Evolutionary conservation across 495 filamentous ascomycete species (phyloP), one percentile per base, ranked within the genome.

Genomic region (Bryoglossum gracile): DNA sequence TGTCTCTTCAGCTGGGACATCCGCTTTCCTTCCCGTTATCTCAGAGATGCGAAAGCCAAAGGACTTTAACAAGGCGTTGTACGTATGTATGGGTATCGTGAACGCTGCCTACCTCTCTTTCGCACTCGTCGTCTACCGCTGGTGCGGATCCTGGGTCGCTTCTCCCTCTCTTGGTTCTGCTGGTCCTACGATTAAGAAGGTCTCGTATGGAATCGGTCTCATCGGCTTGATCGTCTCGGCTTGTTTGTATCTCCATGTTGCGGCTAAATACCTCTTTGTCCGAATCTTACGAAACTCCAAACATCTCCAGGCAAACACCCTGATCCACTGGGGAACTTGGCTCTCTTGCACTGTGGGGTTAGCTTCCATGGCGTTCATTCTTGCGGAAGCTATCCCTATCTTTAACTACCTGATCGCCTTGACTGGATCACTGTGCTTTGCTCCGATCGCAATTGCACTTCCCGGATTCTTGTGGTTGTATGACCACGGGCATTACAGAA

Each of bases 81-180:
- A 73, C 52, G 60, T 78, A 42, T 78, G 86, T 4, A 83, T 87
- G 57, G 55, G 69, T 48, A 76, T 80, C 41, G 82, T 86, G 55
- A 82, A 81, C 24, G 55, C 68, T 42, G 74, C 89, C 28, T 91
- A 94, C 64, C 74, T 82, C 18, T 55, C 80, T 38, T 79, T 83
- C 3, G 77, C 81, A 8, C 72, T 82, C 3, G 72, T 90, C 18
- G 81, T 89, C 54, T 94, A 91, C 69, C 71, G 66, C 62, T 94
- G 78, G 60, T 80, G 82, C 28, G 87, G 88, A n/a, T 61, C 64
- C 3, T 65, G 67, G 21, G 87, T 91, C 28, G 56, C 69, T 4
- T 82, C 81, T 1, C 87, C 87, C 0, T 86, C 87, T 4, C 72
- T 91, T 0, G 76, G 82, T 13, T 81, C 81, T 0, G 80, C 84